Conservation (phyloP, 345 rosid genomes). For the Eutrema yunnanense region DNA sequence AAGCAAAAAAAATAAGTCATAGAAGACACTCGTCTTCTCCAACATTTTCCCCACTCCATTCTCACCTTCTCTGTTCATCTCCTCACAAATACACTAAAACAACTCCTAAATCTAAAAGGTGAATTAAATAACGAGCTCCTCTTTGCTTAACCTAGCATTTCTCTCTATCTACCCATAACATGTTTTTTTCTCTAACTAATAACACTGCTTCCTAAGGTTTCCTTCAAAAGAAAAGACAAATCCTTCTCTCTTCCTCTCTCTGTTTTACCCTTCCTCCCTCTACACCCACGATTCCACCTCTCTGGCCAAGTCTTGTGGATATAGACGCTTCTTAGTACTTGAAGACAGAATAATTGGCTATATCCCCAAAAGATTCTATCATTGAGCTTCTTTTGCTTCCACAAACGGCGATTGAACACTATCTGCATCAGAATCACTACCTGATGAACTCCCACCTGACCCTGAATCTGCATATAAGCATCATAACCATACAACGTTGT, state of each 20-base stretch:
- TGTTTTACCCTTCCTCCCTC: background rate
- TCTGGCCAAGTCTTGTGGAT: background rate
- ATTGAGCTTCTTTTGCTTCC: slow-evolving; percentile 20
- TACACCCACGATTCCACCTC: slow-evolving; percentile 5
- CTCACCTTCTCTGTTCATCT: background rate
- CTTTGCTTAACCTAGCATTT: background rate
- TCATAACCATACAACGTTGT: background rate
- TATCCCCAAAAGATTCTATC: background rate
- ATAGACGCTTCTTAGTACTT: background rate
- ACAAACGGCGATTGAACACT: slow-evolving; percentile 29
- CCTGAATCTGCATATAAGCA: background rate
- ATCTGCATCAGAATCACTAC: slow-evolving; percentile 26
- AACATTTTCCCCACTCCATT: background rate
- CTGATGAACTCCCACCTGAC: slow-evolving; percentile 21
- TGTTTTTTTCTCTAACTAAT: background rate
- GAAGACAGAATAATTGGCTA: background rate
- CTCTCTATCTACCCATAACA: slow-evolving; percentile 10
- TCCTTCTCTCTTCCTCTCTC: background rate
- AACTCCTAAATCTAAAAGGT: slow-evolving; percentile 4
- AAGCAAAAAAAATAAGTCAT: background rate
- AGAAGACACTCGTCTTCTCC: background rate
- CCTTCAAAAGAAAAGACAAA: background rate
- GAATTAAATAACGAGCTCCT: background rate
- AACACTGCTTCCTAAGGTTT: slow-evolving; percentile 12
- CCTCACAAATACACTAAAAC: slow-evolving; percentile 13